Conservation (phyloP, 2,329 filamentous ascomycete genomes). For the Xylariaceae sp. region DNA sequence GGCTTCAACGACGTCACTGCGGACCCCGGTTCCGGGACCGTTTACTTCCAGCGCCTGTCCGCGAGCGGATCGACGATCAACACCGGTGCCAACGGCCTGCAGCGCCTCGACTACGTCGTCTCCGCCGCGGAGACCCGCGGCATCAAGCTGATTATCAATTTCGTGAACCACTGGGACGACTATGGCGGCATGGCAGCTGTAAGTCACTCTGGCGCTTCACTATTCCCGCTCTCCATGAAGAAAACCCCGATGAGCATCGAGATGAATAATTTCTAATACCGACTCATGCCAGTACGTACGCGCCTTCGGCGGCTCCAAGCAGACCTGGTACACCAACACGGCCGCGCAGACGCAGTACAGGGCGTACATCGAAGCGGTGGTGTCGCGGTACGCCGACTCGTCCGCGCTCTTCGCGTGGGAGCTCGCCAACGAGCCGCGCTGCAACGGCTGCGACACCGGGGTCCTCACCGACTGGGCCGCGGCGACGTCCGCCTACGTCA, state of each 20-base stretch:
- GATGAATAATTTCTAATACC: neutral
- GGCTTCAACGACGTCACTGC: conserved; percentile 63
- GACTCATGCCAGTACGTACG: conserved; percentile 47
- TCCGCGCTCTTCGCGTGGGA: conserved; percentile 58
- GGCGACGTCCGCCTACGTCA: conserved; percentile 62
- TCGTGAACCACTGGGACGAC: conserved; percentile 72
- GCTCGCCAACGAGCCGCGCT: conserved; percentile 60
- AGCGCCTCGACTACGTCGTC: conserved; percentile 68
- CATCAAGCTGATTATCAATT: conserved; percentile 66
- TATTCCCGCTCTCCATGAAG: neutral
- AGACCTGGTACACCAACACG: conserved; percentile 59
- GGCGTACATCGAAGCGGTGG: conserved; percentile 52
- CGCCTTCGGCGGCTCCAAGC: conserved; percentile 58
- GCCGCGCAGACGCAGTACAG: conserved; percentile 58
- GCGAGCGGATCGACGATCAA: conserved; percentile 60
- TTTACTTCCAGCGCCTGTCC: conserved; percentile 59
- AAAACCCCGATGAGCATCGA: too few species aligned
- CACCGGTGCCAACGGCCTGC: conserved; percentile 62
- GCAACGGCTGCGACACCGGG: conserved; percentile 56
- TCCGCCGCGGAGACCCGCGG: conserved; percentile 59
- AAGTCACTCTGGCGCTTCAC: conserved; percentile 4
- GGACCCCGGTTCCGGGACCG: conserved; percentile 39
- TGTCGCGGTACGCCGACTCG: conserved; percentile 51
- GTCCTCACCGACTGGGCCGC: conserved; percentile 63
- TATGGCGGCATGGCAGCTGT: conserved; percentile 65